Percentiles rank a stretch among this genome's conserved stretches.
Conservation (phyloP, 208 protist genomes). For the Trichomonas tenax region DNA sequence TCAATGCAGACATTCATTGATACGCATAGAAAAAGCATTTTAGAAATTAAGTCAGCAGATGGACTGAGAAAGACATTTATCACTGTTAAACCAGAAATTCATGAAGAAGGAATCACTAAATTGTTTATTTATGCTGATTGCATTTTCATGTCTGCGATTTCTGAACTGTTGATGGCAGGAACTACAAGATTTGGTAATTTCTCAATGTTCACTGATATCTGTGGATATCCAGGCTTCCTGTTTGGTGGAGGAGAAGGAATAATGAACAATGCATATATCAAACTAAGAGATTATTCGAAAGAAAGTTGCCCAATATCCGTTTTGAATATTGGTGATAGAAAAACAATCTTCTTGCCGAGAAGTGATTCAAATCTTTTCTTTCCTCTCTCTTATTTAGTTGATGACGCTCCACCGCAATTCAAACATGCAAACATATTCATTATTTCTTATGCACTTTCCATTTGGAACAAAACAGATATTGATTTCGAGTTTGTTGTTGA, state of each 20-base stretch:
- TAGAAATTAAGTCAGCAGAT: not conserved
- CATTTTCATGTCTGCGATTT: not conserved
- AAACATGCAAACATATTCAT: not conserved
- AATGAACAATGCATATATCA: not conserved
- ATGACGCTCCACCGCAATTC: not conserved
- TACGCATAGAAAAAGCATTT: not conserved
- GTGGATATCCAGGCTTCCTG: not conserved
- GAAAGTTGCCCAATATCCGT: not conserved
- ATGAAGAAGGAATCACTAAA: not conserved
- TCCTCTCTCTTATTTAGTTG: not conserved
- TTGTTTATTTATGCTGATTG: not conserved
- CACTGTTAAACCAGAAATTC: not conserved
- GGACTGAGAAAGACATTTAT: not conserved
- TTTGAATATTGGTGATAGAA: not conserved
- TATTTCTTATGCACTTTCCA: not conserved
- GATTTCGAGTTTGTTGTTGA: not conserved
- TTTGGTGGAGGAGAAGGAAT: not conserved
- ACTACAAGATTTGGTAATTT: not conserved
- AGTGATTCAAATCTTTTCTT: not conserved
- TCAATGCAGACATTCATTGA: not conserved
- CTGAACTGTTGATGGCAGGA: not conserved
- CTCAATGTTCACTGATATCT: not conserved
- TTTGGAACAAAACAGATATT: not conserved
- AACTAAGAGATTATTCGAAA: not conserved
- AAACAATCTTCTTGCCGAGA: not conserved